Evolutionary conservation across 2,329 filamentous ascomycete genomes (phyloP), one percentile per base, ranked within the genome.

Genomic region (Hirsutella thompsonii): DNA sequence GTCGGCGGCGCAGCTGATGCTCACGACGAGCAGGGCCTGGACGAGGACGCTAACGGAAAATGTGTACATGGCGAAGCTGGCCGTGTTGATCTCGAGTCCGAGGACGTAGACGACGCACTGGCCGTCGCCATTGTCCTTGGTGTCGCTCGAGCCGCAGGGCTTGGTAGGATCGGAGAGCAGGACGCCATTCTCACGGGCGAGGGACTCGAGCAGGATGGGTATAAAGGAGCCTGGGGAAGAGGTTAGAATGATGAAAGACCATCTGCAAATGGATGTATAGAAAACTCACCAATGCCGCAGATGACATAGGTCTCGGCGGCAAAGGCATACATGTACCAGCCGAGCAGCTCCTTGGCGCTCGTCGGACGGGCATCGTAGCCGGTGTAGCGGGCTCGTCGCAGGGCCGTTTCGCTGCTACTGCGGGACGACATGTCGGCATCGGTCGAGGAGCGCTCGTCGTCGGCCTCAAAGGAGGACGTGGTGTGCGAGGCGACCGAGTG

Each of bases 31-130:
- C 21, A 96, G 63, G 1, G 89, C 84, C 59, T 98, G 92, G 10
- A 95, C 61, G 18, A 95, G 62, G 2, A 98, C 92, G 57, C 86
- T 93, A 54, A 93, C 69, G 43, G 88, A 94, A 62, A 98, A 98
- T 2, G 88, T 95, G 63, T 96, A 96, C 87, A 96, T 94, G 57
- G 88, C 90, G 60, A 96, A 95, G 60, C 85, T 93, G 29, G 90
- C 89, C 1, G 90, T 95, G 61, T 96, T 96, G 64, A 98, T 81
- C 54, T 94, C 81, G 44, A 83, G 60, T 5, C 90, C 90, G 20
- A 94, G 66, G 5, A 96, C 68, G 47, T 81, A 76, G 44, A 96
- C 78, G 44, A 96, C 69, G 56, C 92, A 98, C 57, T 93, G 86
- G 38, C 70, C 71, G 34, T 68, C 66, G 49, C 68, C 64, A 41